Evolutionary conservation across 768 basidiomycete genomes (phyloP), one percentile per base, ranked within the genome.

Genomic region (Gloeostereum incarnatum): DNA sequence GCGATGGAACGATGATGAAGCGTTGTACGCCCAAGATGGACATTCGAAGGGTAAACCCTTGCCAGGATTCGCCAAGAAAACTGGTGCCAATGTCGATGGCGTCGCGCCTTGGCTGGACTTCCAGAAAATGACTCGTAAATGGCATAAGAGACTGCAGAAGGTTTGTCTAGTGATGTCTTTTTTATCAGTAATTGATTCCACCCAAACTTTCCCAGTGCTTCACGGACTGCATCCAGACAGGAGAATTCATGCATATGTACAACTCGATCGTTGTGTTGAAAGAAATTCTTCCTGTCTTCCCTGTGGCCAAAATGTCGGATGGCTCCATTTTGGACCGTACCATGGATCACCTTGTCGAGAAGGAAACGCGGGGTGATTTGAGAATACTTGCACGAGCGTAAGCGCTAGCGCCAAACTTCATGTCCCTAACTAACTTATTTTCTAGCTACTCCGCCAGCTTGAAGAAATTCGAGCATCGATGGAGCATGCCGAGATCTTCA

Each of bases 231-330:
- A 81, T 97, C 44, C 73, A 81, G 50, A 83, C 91, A 2, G 76
- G 75, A 35, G 93, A 93, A 51, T 98, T 93, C 56, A 94, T 97
- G 86, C 91, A 91, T 50, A 87, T 97, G 38, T 93, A 94, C 59
- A 99, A 99, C 53, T 74, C 89, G n/a, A 86, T 98, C 58, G 76
- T 93, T 26, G 81, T 99, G 20, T 68, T 96, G 45, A 89, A 92
- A 52, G 89, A 96, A 56, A 76, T 97, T 16, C 69, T 92, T 21
- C 81, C 87, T 1, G 82, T 88, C 35, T 96, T 96, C 61, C 94
- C 94, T 19, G 53, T 85, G 7, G 72, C 77, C 13, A 60, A 74
- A 8, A 73, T 81, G 23, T 54, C 59, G 26, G 61, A 61, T 31
- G 71, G 68, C 38, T 63, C 66, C 19, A 86, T 81, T 9, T 67